Evolutionary conservation across 495 filamentous ascomycete species (phyloP).

Genomic region (Xylaria intraflava): DNA sequence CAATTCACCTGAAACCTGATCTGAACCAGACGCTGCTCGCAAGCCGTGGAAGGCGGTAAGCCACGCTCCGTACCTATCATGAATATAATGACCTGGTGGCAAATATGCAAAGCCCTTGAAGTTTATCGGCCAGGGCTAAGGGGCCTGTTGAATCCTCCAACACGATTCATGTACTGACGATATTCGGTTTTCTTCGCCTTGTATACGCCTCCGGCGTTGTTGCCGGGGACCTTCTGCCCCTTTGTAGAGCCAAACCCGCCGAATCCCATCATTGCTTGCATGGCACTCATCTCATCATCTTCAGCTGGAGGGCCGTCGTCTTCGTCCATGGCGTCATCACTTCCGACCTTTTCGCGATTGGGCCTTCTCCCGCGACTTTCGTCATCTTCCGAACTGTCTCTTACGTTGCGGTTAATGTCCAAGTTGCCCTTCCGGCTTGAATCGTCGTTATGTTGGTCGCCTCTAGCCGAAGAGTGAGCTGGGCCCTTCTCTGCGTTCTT

Average conservation of each 20-base stretch:
- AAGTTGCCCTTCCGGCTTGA: conserved; percentile 35
- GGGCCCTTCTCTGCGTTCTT: conserved; percentile 16
- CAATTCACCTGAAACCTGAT: background rate
- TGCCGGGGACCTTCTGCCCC: conserved; percentile 82
- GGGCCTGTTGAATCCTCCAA: conserved; percentile 94
- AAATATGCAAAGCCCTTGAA: background rate
- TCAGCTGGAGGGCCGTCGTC: conserved; percentile 43
- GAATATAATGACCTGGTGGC: background rate
- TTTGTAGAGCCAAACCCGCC: conserved; percentile 80
- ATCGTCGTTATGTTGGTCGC: conserved; percentile 33
- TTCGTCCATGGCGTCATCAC: conserved; percentile 41
- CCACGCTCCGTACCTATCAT: background rate
- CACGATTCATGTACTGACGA: conserved; percentile 97
- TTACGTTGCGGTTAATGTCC: conserved; percentile 10
- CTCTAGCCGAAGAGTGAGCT: conserved; percentile 29
- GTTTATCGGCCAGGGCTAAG: conserved; percentile 48
- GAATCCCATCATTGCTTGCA: conserved; percentile 86
- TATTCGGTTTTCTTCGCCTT: conserved; percentile 97
- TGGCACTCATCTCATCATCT: conserved; percentile 65
- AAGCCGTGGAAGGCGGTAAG: background rate
- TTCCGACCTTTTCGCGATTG: conserved; percentile 15
- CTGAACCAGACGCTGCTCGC: background rate
- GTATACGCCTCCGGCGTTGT: conserved; percentile 73
- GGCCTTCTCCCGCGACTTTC: conserved; percentile 16
- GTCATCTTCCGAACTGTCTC: conserved; percentile 9